These are phyloP conservation scores for Suhomyces maxii DNA, from an alignment of 1,139 yeast species.

Conservation along the genomic window DNA sequence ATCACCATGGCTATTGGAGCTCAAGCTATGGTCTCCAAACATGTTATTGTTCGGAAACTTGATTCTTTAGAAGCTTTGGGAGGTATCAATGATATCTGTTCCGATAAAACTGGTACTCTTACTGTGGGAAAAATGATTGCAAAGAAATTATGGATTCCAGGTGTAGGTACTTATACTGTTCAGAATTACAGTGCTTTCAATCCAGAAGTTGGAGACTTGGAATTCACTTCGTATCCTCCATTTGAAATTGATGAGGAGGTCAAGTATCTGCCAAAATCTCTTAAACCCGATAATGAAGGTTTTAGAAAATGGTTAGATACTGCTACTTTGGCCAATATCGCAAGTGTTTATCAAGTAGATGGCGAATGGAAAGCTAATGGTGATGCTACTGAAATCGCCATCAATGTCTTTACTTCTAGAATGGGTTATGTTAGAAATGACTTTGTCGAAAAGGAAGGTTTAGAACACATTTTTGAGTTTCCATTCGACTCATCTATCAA, in stretches of 20 bases:
- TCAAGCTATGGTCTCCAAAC: slow-evolving; percentile 67
- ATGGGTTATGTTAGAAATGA: slow-evolving; percentile 48
- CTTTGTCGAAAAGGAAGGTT: slow-evolving; percentile 34
- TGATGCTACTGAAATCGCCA: slow-evolving; percentile 84
- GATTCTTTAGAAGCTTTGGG: slow-evolving; percentile 82
- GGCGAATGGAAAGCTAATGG: slow-evolving; percentile 72
- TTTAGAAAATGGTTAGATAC: slow-evolving; percentile 53
- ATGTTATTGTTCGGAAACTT: slow-evolving; percentile 75
- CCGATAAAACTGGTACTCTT: slow-evolving; percentile 81
- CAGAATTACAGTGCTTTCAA: slow-evolving; percentile 65
- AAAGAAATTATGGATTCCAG: slow-evolving; percentile 75
- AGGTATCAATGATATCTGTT: slow-evolving; percentile 77
- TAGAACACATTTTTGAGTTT: slow-evolving; percentile 58
- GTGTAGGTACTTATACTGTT: slow-evolving; percentile 64
- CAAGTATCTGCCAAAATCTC: slow-evolving; percentile 25
- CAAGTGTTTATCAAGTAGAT: slow-evolving; percentile 49
- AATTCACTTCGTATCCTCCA: slow-evolving; percentile 45
- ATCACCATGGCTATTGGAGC: slow-evolving; percentile 89
- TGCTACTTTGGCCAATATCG: slow-evolving; percentile 75
- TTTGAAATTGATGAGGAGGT: slow-evolving; percentile 40
- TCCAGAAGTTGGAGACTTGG: slow-evolving; percentile 64
- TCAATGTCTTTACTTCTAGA: slow-evolving; percentile 69
- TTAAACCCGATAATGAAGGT: slow-evolving; percentile 24
- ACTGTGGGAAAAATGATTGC: slow-evolving; percentile 82
- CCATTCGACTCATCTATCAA: slow-evolving; percentile 81